These are phyloP conservation scores for Lolium multiflorum DNA, from an alignment of 176 grass and related monocot genomes.

Conservation along the genomic window DNA sequence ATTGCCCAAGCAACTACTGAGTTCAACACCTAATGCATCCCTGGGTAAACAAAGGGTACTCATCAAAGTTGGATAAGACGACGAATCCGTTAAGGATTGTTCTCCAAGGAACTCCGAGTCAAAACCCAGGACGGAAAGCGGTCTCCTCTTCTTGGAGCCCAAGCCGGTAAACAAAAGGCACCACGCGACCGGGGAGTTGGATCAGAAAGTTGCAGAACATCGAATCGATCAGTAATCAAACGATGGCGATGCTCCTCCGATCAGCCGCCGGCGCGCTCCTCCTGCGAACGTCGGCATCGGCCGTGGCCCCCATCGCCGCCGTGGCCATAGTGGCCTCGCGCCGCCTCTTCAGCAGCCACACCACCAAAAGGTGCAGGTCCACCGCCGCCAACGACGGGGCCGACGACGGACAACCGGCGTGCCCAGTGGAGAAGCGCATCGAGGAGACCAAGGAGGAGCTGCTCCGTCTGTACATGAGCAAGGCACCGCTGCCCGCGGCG, in stretches of 20 bases:
- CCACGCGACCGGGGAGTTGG: neutral
- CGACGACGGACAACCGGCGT: neutral
- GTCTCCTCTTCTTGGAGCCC: neutral
- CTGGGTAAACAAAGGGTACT: too few species aligned
- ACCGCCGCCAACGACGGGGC: neutral
- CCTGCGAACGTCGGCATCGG: neutral
- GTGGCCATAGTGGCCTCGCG: conserved; percentile 2
- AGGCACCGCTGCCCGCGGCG: neutral
- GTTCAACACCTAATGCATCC: too few species aligned
- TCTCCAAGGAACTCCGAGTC: neutral
- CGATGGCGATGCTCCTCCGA: neutral
- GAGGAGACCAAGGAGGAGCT: conserved; percentile 13
- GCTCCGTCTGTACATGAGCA: neutral
- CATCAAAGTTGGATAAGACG: too few species aligned
- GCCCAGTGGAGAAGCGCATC: neutral
- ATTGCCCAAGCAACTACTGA: neutral
- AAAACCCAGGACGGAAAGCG: neutral
- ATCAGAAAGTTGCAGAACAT: neutral
- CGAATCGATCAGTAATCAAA: neutral
- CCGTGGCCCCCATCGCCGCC: neutral
- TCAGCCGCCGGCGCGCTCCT: neutral
- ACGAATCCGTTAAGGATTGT: neutral
- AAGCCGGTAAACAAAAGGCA: neutral
- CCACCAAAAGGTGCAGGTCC: neutral
- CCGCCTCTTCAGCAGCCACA: neutral